Percentiles rank a stretch among this genome's conserved stretches.
Evolutionary conservation across 345 rosid species (phyloP).

Genomic region (Reutealis trisperma): DNA sequence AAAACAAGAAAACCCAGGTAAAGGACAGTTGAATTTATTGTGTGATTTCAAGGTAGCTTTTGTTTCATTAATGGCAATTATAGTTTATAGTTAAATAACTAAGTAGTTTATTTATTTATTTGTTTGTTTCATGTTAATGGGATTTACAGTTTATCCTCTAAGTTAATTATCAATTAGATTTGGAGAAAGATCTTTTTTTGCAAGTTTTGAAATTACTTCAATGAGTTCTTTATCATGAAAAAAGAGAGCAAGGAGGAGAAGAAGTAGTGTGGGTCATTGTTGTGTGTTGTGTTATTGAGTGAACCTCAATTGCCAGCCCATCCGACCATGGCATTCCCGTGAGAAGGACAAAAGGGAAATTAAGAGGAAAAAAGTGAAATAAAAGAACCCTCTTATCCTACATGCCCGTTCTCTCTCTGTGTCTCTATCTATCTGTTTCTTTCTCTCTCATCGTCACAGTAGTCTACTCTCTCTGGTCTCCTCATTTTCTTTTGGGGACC

Average conservation of each 20-base stretch:
- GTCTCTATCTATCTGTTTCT: conserved; percentile 26
- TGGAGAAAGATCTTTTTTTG: background rate
- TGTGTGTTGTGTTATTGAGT: conserved; percentile 27
- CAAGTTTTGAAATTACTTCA: conserved; percentile 15
- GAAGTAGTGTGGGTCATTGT: background rate
- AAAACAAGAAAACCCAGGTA: conserved; percentile 18
- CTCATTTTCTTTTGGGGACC: conserved; percentile 22
- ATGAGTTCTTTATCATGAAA: conserved; percentile 9
- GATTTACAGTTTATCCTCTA: background rate
- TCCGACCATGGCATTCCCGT: conserved; percentile 62
- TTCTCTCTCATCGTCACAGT: conserved; percentile 20
- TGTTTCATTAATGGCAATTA: conserved; percentile 11
- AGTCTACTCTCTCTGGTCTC: conserved; percentile 27
- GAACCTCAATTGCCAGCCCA: conserved; percentile 53
- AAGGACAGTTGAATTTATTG: conserved; percentile 3
- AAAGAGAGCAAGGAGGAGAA: background rate
- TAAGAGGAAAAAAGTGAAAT: background rate
- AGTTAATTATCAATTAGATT: background rate
- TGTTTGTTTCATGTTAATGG: background rate
- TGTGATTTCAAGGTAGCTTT: conserved; percentile 10
- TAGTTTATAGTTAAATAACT: background rate
- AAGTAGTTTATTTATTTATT: background rate
- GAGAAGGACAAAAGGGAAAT: conserved; percentile 54
- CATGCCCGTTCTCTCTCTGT: conserved; percentile 21
- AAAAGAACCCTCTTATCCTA: conserved; percentile 24